Evolutionary conservation across 495 filamentous ascomycete species (phyloP).

Genomic region (Penicillium argentinense): DNA sequence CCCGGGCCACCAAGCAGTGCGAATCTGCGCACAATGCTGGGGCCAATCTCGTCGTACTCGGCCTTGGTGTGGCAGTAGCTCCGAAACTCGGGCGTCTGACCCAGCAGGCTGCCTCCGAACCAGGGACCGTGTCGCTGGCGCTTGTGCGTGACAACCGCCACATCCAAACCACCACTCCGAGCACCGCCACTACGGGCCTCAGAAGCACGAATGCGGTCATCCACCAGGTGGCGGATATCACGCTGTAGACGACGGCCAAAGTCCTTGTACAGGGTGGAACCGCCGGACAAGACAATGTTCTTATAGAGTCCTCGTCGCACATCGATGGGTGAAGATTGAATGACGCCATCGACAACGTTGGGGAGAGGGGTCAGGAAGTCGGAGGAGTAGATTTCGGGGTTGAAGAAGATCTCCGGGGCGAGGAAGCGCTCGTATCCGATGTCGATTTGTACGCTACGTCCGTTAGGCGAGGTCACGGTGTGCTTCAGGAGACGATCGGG

Average conservation of each 20-base stretch:
- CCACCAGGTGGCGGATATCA: constrained; percentile 93
- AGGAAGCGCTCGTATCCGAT: constrained; percentile 98
- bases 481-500: constrained; percentile 88
- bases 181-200: constrained; percentile 86
- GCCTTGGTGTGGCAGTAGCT: constrained; percentile 99
- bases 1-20: constrained; percentile 92
- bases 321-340: constrained; percentile 96
- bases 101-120: constrained; percentile 95
- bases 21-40: constrained; percentile 93
- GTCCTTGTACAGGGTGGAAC: constrained; percentile 95
- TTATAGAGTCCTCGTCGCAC: constrained; percentile 97
- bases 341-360: constrained; percentile 90
- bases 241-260: constrained; percentile 94
- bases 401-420: constrained; percentile 99
- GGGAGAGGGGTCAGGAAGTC: constrained; percentile 96
- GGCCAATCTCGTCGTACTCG: constrained; percentile 90
- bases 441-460: constrained; percentile 79
- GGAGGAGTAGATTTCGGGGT: constrained; percentile 97
- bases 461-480: constrained; percentile 81
- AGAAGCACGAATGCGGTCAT: constrained; percentile 84
- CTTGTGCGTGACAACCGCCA: constrained; percentile 95
- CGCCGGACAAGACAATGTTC: constrained; percentile 97
- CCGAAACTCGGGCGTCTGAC: constrained; percentile 97
- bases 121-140: constrained; percentile 94
- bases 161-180: constrained; percentile 81